phyloP scores from a whole-genome alignment of 1,139 yeast species.

The Entelexis paramagnoliae region DNA sequence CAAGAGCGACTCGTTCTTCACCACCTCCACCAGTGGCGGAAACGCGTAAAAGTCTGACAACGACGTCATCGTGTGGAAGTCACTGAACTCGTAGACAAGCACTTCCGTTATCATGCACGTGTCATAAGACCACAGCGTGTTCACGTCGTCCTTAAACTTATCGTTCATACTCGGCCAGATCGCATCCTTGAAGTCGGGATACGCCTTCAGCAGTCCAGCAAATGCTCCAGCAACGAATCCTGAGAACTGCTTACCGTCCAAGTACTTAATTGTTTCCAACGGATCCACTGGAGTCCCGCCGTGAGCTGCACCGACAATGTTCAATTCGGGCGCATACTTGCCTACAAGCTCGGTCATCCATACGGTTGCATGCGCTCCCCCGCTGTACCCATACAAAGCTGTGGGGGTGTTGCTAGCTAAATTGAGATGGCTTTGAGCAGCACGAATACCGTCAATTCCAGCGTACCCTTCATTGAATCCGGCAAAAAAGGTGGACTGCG shows the following conservation, averaged over 20 bases:
- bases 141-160: constrained; percentile 4
- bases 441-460: constrained; percentile 10
- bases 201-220: constrained; percentile 25
- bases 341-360: constrained; percentile 27
- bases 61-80: constrained; percentile 2
- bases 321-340: constrained; percentile 27
- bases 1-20: constrained; percentile 14
- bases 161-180: constrained; percentile 7
- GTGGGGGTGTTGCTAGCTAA: background rate
- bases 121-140: background rate
- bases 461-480: constrained; percentile 6
- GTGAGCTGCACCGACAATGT: constrained; percentile 25
- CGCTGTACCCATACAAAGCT: constrained; percentile 27
- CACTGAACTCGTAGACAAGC: constrained; percentile 1
- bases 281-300: constrained; percentile 23
- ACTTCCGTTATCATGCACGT: constrained; percentile 15
- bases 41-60: constrained; percentile 4
- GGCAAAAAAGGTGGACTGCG: constrained; percentile 1
- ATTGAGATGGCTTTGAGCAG: background rate
- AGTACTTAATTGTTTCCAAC: constrained; percentile 23
- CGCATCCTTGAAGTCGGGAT: constrained; percentile 4
- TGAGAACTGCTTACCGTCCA: constrained; percentile 12
- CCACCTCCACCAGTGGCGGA: constrained; percentile 1
- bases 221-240: constrained; percentile 3
- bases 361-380: constrained; percentile 28